A percentile compares a stretch with the other conserved stretches of the same genome.
Evolutionary conservation across 768 basidiomycete species (phyloP).

Genomic region (Amanita pseudoporphyria): DNA sequence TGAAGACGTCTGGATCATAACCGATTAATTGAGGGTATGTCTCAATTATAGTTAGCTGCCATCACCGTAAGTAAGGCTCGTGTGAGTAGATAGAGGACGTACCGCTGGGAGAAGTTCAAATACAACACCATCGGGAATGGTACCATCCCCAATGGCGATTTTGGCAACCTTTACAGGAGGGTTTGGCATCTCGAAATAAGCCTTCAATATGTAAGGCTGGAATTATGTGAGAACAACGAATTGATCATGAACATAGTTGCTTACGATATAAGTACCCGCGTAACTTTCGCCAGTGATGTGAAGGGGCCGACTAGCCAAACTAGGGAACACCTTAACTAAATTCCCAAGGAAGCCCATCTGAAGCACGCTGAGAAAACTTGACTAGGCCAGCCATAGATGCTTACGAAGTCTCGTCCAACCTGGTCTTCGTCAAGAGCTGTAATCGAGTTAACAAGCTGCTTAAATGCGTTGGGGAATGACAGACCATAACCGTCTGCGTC

Average conservation of each 20-base stretch:
- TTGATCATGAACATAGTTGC: conserved; percentile 13
- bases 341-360: conserved; percentile 68
- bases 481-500: conserved; percentile 54
- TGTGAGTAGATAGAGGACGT: conserved; percentile 13
- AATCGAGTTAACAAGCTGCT: not conserved
- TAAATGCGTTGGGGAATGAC: not conserved
- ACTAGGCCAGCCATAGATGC: conserved; percentile 12
- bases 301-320: conserved; percentile 55
- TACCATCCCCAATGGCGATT: conserved; percentile 64
- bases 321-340: conserved; percentile 67
- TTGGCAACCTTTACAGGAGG: conserved; percentile 63
- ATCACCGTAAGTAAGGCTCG: conserved; percentile 2
- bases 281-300: conserved; percentile 69
- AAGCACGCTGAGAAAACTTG: not conserved
- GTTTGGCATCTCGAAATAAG: conserved; percentile 50
- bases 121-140: conserved; percentile 40
- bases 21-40: conserved; percentile 73
- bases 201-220: conserved; percentile 69
- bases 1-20: conserved; percentile 55
- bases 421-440: conserved; percentile 55
- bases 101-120: conserved; percentile 51
- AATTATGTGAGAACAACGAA: not conserved
- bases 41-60: conserved; percentile 46
- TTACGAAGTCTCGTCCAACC: conserved; percentile 46
- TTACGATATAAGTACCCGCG: conserved; percentile 61